Evolutionary conservation across 2,329 filamentous ascomycete genomes (phyloP).

Genomic region (Chaetomium globosum): DNA sequence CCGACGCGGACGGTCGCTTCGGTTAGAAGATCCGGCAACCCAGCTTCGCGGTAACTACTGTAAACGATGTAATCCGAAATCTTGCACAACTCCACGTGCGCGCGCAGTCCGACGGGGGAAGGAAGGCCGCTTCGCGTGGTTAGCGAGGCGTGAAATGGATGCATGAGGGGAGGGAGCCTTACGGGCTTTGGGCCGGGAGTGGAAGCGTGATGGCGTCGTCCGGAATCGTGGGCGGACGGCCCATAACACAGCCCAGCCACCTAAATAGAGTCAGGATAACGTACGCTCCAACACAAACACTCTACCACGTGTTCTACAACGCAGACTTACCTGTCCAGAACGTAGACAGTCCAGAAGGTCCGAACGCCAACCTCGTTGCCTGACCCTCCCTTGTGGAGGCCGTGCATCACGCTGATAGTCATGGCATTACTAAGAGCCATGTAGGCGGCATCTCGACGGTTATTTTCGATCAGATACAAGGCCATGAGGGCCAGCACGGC

Average conservation of each 20-base stretch:
- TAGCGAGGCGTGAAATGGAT: conserved; percentile 14
- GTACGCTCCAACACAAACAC: not conserved
- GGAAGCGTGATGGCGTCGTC: conserved; percentile 53
- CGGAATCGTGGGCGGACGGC: conserved; percentile 51
- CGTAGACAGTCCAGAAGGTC: conserved; percentile 56
- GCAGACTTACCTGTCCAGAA: conserved; percentile 49
- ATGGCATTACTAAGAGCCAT: conserved; percentile 52
- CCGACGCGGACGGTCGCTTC: conserved; percentile 44
- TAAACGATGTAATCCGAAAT: conserved; percentile 54
- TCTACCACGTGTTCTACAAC: not conserved
- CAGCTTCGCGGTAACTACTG: conserved; percentile 47
- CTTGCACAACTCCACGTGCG: conserved; percentile 51
- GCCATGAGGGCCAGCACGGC: conserved; percentile 52
- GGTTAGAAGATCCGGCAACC: conserved; percentile 25
- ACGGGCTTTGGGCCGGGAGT: conserved; percentile 48
- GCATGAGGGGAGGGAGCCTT: conserved; percentile 36
- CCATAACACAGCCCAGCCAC: conserved; percentile 53
- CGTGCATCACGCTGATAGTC: conserved; percentile 53
- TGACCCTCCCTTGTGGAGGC: conserved; percentile 49
- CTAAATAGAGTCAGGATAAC: conserved; percentile 28
- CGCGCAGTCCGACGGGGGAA: conserved; percentile 48
- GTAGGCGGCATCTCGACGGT: conserved; percentile 53
- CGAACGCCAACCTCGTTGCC: conserved; percentile 50
- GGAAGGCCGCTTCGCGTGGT: conserved; percentile 46
- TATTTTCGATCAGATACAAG: conserved; percentile 54